Evolutionary conservation across 176 grass and related monocot genomes (phyloP).

Genomic region (Aegilops tauschii): DNA sequence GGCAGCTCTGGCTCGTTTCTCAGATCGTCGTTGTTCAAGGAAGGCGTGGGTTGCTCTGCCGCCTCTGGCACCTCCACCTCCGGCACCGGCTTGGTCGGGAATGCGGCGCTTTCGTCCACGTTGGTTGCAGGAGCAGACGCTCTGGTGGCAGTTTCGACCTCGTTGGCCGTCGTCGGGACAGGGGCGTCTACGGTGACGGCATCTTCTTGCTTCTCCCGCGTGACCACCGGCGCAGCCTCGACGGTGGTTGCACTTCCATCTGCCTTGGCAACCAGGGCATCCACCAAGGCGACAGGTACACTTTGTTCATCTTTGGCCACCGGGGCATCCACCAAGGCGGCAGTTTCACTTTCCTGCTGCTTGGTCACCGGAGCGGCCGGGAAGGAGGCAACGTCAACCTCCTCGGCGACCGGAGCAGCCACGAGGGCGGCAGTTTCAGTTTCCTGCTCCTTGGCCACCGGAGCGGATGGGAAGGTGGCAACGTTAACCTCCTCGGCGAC

Average conservation of each 20-base stretch:
- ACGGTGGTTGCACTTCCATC: not conserved
- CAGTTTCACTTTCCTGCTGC: not conserved
- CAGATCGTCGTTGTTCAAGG: slow-evolving; percentile 20
- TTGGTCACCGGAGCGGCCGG: not conserved
- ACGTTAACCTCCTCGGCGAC: not conserved
- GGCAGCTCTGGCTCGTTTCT: slow-evolving; percentile 7
- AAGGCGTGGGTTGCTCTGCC: slow-evolving; percentile 18
- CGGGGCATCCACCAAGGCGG: not conserved
- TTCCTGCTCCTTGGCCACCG: not conserved
- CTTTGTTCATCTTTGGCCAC: not conserved
- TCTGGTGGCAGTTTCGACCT: not conserved
- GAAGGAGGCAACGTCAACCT: not conserved
- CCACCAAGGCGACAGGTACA: not conserved
- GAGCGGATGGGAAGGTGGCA: not conserved
- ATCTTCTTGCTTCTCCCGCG: not conserved
- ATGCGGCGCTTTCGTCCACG: not conserved
- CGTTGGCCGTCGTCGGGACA: not conserved
- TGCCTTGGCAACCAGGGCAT: not conserved
- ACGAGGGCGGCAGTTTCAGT: not conserved
- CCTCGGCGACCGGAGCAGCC: not conserved
- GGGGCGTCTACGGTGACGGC: not conserved
- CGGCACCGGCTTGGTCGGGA: not conserved
- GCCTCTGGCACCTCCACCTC: not conserved
- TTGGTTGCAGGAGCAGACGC: not conserved
- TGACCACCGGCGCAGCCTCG: not conserved